Percentiles rank a stretch among this genome's conserved stretches.
These are phyloP conservation scores for Aspergillus haitiensis DNA, from an alignment of 495 filamentous ascomycete genomes.

Conservation along the genomic window DNA sequence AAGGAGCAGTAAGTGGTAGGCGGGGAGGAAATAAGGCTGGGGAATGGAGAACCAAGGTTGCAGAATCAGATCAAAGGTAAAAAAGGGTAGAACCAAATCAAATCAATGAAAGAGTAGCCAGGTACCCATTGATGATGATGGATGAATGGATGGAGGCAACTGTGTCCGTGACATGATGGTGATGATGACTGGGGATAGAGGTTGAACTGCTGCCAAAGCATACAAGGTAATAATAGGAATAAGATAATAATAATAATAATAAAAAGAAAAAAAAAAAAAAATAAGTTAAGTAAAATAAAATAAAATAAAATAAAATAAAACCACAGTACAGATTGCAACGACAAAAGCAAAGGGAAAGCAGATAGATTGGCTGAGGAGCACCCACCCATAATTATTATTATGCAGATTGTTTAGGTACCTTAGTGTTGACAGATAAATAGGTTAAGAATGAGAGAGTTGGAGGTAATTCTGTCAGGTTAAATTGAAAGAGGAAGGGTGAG, in stretches of 20 bases:
- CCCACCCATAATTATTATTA: constrained; percentile 31
- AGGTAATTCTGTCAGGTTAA: constrained; percentile 14
- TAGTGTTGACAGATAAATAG: too few species aligned
- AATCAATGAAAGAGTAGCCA: not conserved
- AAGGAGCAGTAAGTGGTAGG: constrained; percentile 12
- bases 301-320: not conserved
- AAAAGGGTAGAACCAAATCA: not conserved
- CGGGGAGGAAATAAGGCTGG: constrained; percentile 14
- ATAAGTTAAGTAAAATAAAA: not conserved
- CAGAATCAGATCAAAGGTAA: constrained; percentile 13
- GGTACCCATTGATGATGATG: not conserved
- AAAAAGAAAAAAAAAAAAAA: too few species aligned
- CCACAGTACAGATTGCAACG: too few species aligned
- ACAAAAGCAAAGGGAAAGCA: too few species aligned
- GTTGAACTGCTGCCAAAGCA: too few species aligned
- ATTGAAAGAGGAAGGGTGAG: constrained; percentile 6
- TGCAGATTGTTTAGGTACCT: too few species aligned
- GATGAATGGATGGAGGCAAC: not conserved
- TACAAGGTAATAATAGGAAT: too few species aligned
- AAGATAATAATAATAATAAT: too few species aligned
- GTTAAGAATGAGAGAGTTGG: constrained; percentile 12
- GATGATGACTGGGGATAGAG: not conserved
- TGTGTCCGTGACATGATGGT: constrained; percentile 1
- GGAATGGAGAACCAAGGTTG: constrained; percentile 19
- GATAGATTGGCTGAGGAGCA: constrained; percentile 7